Percentiles rank a stretch among this genome's conserved stretches.
These are phyloP conservation scores for Papiliotrema terrestris DNA, from an alignment of 1,284 basidiomycete genomes.

Conservation along the genomic window DNA sequence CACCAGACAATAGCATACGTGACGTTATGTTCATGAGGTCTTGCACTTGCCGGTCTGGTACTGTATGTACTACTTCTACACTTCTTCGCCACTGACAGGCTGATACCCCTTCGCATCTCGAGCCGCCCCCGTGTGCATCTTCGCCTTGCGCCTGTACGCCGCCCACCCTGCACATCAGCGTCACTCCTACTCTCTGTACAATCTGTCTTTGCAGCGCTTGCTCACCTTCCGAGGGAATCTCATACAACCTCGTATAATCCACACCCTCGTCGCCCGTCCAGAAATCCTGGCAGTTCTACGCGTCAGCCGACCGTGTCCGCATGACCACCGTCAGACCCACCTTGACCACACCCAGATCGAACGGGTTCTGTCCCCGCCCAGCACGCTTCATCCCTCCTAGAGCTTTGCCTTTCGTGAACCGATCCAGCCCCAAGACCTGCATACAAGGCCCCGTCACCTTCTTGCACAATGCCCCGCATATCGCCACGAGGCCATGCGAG, in stretches of 20 bases:
- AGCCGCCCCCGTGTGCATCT: slow-evolving; percentile 11
- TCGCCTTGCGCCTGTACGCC: slow-evolving; percentile 34
- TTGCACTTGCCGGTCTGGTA: neutral
- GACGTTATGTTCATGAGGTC: neutral
- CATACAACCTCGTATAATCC: slow-evolving; percentile 84
- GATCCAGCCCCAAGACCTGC: slow-evolving; percentile 83
- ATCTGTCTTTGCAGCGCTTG: neutral
- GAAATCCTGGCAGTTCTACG: slow-evolving; percentile 86
- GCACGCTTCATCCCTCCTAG: slow-evolving; percentile 67
- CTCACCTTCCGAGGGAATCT: slow-evolving; percentile 73
- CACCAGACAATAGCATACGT: too few species aligned
- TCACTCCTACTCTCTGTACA: neutral
- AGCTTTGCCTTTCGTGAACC: slow-evolving; percentile 86
- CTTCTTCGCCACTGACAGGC: slow-evolving; percentile 33
- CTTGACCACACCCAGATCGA: slow-evolving; percentile 74
- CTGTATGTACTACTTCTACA: slow-evolving; percentile 7
- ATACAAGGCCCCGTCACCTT: slow-evolving; percentile 54
- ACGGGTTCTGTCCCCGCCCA: slow-evolving; percentile 77
- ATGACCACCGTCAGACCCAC: slow-evolving; percentile 22
- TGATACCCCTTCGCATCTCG: slow-evolving; percentile 27
- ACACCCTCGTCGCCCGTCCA: slow-evolving; percentile 84
- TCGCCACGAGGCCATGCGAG: slow-evolving; percentile 28
- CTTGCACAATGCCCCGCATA: slow-evolving; percentile 24
- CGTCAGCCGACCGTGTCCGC: neutral
- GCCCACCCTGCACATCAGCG: slow-evolving; percentile 30